phyloP scores from a whole-genome alignment of 768 basidiomycete species.

The Leccinum uliginosum region DNA sequence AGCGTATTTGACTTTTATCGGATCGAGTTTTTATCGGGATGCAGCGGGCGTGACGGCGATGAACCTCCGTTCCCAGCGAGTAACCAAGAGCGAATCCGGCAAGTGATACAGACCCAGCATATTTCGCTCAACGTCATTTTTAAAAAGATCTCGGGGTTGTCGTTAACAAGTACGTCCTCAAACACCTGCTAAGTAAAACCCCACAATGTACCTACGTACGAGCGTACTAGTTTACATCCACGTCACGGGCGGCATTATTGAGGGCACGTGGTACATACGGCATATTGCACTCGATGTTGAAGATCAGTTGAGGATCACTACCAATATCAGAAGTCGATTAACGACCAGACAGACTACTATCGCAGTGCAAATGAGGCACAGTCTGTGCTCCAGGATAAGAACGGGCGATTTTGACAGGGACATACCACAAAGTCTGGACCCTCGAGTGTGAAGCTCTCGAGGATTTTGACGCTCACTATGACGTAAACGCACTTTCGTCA shows the following conservation, averaged over 20 bases:
- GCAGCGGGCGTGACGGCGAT: conserved; percentile 18
- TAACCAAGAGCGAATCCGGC: conserved; percentile 25
- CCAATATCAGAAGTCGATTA: conserved; percentile 22
- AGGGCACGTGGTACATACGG: conserved; percentile 12
- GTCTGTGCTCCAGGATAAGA: neutral
- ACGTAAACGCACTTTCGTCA: conserved; percentile 18
- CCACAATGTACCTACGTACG: neutral
- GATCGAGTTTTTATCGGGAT: conserved; percentile 23
- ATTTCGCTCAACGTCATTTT: conserved; percentile 4
- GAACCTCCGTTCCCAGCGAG: conserved; percentile 19
- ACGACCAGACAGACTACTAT: conserved; percentile 9
- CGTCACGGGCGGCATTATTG: neutral
- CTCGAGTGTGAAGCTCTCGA: neutral
- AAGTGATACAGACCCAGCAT: conserved; percentile 1
- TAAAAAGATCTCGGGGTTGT: neutral
- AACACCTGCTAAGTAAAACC: neutral
- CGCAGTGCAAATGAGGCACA: conserved; percentile 2
- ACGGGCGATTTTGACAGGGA: neutral
- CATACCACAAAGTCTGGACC: conserved; percentile 2
- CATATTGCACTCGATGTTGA: conserved; percentile 12
- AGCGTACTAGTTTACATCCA: neutral
- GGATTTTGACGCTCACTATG: neutral
- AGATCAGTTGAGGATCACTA: conserved; percentile 30
- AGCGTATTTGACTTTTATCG: conserved; percentile 8
- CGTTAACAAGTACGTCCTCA: neutral